A percentile compares a stretch with the other conserved stretches of the same genome.
Evolutionary conservation across 2,329 filamentous ascomycete genomes (phyloP).

Genomic region (Pezicula neosporulosa): DNA sequence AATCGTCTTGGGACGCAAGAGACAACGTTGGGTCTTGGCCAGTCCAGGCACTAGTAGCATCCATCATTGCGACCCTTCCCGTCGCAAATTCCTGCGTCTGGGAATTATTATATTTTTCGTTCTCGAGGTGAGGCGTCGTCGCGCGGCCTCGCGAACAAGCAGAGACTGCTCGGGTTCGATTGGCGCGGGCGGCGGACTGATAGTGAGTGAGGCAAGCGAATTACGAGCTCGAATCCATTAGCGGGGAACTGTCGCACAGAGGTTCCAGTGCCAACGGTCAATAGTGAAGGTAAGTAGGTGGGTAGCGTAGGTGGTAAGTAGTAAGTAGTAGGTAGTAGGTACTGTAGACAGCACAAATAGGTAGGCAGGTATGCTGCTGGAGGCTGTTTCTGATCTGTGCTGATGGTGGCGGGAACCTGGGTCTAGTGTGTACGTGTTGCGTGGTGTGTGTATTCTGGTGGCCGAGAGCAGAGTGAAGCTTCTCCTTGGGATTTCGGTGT

Average conservation of each 20-base stretch:
- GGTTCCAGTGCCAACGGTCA: no score
- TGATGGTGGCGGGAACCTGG: no score
- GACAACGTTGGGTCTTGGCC: slow-evolving; percentile 53
- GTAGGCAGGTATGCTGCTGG: no score
- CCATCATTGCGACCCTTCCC: slow-evolving; percentile 21
- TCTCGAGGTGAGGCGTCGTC: not conserved
- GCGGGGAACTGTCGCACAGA: not conserved
- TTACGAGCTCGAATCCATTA: not conserved
- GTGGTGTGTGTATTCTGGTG: no score
- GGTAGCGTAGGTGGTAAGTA: no score
- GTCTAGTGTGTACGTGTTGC: no score
- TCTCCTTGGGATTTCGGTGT: not conserved
- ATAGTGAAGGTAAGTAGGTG: no score
- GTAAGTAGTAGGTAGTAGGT: no score
- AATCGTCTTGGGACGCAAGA: slow-evolving; percentile 53
- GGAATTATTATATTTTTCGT: not conserved
- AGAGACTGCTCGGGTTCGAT: not conserved
- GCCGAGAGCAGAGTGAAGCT: not conserved
- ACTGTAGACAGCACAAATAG: no score
- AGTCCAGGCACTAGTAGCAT: slow-evolving; percentile 41
- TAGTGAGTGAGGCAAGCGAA: not conserved
- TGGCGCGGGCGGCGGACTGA: not conserved
- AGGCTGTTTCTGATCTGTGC: no score
- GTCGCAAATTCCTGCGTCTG: not conserved
- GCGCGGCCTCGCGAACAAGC: not conserved